Conservation (phyloP, 495 filamentous ascomycete genomes). For the Astrocystis sublimbata region DNA sequence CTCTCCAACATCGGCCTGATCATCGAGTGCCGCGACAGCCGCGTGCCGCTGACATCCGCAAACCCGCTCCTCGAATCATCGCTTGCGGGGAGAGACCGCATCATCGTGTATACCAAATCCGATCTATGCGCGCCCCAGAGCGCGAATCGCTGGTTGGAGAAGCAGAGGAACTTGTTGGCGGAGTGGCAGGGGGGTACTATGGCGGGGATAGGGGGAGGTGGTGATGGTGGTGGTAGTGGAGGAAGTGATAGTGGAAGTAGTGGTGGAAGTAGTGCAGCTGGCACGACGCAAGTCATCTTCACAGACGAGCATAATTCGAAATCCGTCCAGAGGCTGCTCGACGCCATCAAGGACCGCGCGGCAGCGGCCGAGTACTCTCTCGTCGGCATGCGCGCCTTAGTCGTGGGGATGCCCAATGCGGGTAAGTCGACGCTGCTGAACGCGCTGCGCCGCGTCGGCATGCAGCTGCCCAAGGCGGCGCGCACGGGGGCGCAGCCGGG, state of each 20-base stretch:
- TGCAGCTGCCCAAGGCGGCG: constrained; percentile 65
- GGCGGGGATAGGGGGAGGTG: too few relatives aligned
- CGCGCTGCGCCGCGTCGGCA: constrained; percentile 68
- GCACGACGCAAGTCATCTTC: constrained; percentile 33
- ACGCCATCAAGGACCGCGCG: constrained; percentile 35
- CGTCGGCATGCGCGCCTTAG: constrained; percentile 70
- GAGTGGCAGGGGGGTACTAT: too few relatives aligned
- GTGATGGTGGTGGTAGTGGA: too few relatives aligned
- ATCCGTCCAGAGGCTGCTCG: constrained; percentile 29
- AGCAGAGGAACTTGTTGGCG: constrained; percentile 27
- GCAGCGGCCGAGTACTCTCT: constrained; percentile 31
- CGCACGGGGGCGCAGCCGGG: constrained; percentile 84
- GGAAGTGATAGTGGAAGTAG: too few relatives aligned
- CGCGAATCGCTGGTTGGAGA: constrained; percentile 13
- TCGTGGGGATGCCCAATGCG: constrained; percentile 97
- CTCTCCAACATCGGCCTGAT: constrained; percentile 82
- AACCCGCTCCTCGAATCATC: constrained; percentile 89
- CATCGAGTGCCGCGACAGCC: constrained; percentile 92
- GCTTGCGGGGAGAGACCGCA: constrained; percentile 63
- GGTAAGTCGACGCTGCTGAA: constrained; percentile 93
- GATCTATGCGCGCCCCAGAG: constrained; percentile 60
- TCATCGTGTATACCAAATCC: constrained; percentile 89
- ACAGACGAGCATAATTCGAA: constrained; percentile 47
- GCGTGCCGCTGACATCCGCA: constrained; percentile 80
- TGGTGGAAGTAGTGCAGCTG: too few relatives aligned